A percentile compares a stretch with the other conserved stretches of the same genome.
These are phyloP conservation scores for Phytophthora litchii DNA, from an alignment of 352 stramenopile genomes.

Conservation along the genomic window DNA sequence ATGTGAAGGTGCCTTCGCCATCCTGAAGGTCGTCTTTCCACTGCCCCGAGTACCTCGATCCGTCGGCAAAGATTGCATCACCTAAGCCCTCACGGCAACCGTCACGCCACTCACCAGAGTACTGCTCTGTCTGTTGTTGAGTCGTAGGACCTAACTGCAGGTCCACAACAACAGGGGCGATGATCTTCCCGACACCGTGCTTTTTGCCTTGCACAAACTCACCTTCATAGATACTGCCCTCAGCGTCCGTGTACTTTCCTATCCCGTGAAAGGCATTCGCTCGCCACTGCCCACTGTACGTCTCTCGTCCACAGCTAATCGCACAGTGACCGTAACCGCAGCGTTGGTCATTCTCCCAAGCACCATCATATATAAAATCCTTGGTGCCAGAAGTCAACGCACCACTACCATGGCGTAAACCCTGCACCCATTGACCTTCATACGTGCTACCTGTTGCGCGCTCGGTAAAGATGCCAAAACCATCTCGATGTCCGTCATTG, in stretches of 20 bases:
- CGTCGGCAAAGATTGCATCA: conserved; percentile 55
- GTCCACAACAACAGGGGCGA: conserved; percentile 8
- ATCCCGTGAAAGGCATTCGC: conserved; percentile 78
- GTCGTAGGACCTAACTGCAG: conserved; percentile 23
- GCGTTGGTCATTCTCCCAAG: conserved; percentile 65
- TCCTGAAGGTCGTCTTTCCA: conserved; percentile 61
- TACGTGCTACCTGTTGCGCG: conserved; percentile 67
- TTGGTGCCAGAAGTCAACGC: conserved; percentile 73
- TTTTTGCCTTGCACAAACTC: conserved; percentile 81
- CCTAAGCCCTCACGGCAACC: conserved; percentile 65
- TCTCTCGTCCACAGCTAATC: conserved; percentile 70
- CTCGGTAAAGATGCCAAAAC: conserved; percentile 68
- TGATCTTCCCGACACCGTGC: conserved; percentile 67
- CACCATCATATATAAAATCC: conserved; percentile 86
- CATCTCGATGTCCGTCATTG: conserved; percentile 46
- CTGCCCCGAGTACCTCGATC: conserved; percentile 62
- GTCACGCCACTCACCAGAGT: conserved; percentile 67
- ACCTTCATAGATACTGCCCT: conserved; percentile 83
- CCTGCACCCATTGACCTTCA: conserved; percentile 69
- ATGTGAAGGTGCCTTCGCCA: conserved; percentile 70
- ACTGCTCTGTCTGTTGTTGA: conserved; percentile 41
- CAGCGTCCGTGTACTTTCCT: conserved; percentile 82
- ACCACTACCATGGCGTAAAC: conserved; percentile 66
- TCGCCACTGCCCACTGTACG: conserved; percentile 76
- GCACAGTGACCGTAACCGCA: conserved; percentile 76